Conservation (phyloP, 2,329 filamentous ascomycete species). For the Bretziella fagacearum region DNA sequence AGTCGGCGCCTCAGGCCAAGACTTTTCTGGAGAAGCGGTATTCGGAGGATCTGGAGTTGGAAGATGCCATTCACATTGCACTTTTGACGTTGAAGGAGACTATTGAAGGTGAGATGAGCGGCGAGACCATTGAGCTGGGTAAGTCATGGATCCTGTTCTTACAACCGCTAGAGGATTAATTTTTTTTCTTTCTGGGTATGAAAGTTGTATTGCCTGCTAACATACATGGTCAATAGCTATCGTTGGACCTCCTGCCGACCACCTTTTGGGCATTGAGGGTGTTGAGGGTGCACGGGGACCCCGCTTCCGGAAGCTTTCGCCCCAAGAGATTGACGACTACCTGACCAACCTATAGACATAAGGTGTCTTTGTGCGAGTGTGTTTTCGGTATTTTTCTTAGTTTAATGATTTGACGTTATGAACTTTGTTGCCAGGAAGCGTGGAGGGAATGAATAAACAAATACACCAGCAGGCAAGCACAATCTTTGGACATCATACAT, state of each 20-base stretch:
- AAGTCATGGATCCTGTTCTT: slow-evolving; percentile 21
- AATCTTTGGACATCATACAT: neutral
- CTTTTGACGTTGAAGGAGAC: slow-evolving; percentile 96
- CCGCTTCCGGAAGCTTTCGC: slow-evolving; percentile 82
- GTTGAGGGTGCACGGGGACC: slow-evolving; percentile 72
- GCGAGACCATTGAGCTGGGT: slow-evolving; percentile 97
- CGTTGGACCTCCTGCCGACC: slow-evolving; percentile 82
- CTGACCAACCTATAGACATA: slow-evolving; percentile 75
- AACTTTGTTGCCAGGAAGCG: slow-evolving; percentile 8
- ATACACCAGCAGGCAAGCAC: slow-evolving; percentile 6
- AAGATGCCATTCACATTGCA: slow-evolving; percentile 97
- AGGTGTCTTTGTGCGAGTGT: neutral
- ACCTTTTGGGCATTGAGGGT: slow-evolving; percentile 80
- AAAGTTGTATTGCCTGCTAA: neutral
- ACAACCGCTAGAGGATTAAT: neutral
- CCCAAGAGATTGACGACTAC: slow-evolving; percentile 98
- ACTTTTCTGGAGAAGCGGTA: slow-evolving; percentile 99
- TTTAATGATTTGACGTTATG: slow-evolving; percentile 15
- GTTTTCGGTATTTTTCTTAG: slow-evolving; percentile 7
- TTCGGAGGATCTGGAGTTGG: slow-evolving; percentile 88
- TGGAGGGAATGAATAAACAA: slow-evolving; percentile 14
- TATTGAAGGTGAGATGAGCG: slow-evolving; percentile 98
- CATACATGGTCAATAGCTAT: slow-evolving; percentile 65
- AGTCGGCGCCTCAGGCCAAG: slow-evolving; percentile 95
- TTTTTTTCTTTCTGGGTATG: no score